Conservation (phyloP, 305 asterid genomes). For the Andrographis paniculata region DNA sequence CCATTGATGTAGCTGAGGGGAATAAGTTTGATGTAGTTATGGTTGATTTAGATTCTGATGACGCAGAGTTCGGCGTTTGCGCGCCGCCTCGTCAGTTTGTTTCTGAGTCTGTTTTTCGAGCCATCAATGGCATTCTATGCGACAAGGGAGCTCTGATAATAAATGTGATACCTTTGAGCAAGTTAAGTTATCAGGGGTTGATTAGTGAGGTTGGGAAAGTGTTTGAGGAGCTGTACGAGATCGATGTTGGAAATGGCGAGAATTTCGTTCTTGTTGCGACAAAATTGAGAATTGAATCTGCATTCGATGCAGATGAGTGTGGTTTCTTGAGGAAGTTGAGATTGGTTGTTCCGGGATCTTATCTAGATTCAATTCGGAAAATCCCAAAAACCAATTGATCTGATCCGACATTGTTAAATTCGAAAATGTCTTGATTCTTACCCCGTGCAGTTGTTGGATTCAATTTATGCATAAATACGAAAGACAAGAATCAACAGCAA, state of each 20-base stretch:
- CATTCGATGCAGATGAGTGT: slow-evolving; percentile 15
- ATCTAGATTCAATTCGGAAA: slow-evolving; percentile 40
- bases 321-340: slow-evolving; percentile 40
- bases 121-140: slow-evolving; percentile 31
- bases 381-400: slow-evolving; percentile 13
- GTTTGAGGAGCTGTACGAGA: slow-evolving; percentile 54
- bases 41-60: slow-evolving; percentile 85
- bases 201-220: slow-evolving; percentile 31
- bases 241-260: slow-evolving; percentile 73
- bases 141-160: slow-evolving; percentile 42
- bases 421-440: too few relatives aligned
- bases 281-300: slow-evolving; percentile 20
- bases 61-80: slow-evolving; percentile 36
- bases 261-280: slow-evolving; percentile 70
- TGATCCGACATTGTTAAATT: too few relatives aligned
- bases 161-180: slow-evolving; percentile 47
- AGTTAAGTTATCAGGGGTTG: slow-evolving; percentile 33
- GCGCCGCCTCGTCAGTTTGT: slow-evolving; percentile 74
- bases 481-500: too few relatives aligned
- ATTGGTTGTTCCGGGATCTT: slow-evolving; percentile 29
- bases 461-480: too few relatives aligned
- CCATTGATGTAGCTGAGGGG: slow-evolving; percentile 10
- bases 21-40: slow-evolving; percentile 52
- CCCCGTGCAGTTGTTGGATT: too few relatives aligned
- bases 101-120: slow-evolving; percentile 36